A percentile compares a stretch with the other conserved stretches of the same genome.
Conservation (phyloP, 1,284 basidiomycete genomes). For the Meira miltonrushii region DNA sequence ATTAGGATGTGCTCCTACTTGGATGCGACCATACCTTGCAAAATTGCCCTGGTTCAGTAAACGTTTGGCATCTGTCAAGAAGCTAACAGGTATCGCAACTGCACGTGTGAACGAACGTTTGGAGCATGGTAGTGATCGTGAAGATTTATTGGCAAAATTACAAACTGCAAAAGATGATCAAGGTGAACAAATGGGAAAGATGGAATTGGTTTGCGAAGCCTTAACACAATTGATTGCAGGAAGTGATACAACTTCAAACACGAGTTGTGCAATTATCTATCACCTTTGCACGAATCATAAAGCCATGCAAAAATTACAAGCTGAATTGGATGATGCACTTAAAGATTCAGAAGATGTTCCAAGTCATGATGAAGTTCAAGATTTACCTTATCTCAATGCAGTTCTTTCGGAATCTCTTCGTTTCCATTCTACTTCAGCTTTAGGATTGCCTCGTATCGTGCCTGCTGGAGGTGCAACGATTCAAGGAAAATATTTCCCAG, state of each 20-base stretch:
- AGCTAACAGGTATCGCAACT: conserved; percentile 62
- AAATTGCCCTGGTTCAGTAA: conserved; percentile 64
- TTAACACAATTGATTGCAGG: conserved; percentile 74
- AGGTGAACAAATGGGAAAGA: conserved; percentile 70
- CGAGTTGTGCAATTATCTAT: conserved; percentile 62
- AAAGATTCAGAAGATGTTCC: conserved; percentile 37
- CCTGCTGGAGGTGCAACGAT: conserved; percentile 32
- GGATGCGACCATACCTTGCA: conserved; percentile 44
- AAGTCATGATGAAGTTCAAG: conserved; percentile 29
- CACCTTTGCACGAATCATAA: conserved; percentile 67
- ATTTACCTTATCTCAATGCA: conserved; percentile 59
- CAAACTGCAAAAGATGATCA: conserved; percentile 71
- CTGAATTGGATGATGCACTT: conserved; percentile 66
- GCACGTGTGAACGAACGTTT: conserved; percentile 73
- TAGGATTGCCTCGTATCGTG: conserved; percentile 61
- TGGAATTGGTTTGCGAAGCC: conserved; percentile 77
- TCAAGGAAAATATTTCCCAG: conserved; percentile 59
- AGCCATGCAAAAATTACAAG: conserved; percentile 67
- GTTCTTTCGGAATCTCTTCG: conserved; percentile 78
- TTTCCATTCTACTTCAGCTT: conserved; percentile 66
- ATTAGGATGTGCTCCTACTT: conserved; percentile 71
- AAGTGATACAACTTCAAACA: conserved; percentile 45
- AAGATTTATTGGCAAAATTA: conserved; percentile 74
- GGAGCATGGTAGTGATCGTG: conserved; percentile 58
- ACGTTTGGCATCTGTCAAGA: conserved; percentile 66